Evolutionary conservation across 2,329 filamentous ascomycete species (phyloP).

Genomic region (Penicillium capsulatum): DNA sequence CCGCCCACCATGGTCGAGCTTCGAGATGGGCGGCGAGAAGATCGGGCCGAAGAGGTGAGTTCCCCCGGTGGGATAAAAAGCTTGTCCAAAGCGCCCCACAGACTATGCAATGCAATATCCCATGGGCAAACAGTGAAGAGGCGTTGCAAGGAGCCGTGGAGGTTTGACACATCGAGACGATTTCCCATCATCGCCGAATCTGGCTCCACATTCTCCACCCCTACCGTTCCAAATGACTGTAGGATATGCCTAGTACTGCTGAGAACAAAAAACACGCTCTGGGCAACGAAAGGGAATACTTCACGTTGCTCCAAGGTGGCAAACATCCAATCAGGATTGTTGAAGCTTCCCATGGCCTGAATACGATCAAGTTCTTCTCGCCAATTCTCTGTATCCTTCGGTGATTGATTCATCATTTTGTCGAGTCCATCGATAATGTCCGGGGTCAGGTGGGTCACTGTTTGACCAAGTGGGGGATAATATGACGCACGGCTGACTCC

Average conservation of each 20-base stretch:
- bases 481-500: slow-evolving; percentile 11
- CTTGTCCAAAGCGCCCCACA: slow-evolving; percentile 40
- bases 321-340: slow-evolving; percentile 37
- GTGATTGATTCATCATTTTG: slow-evolving; percentile 34
- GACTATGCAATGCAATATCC: slow-evolving; percentile 40
- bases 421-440: slow-evolving; percentile 38
- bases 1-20: slow-evolving; percentile 24
- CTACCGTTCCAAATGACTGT: slow-evolving; percentile 35
- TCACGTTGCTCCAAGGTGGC: slow-evolving; percentile 37
- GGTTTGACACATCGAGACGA: slow-evolving; percentile 27
- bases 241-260: slow-evolving; percentile 40
- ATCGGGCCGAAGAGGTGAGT: slow-evolving; percentile 28
- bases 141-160: slow-evolving; percentile 34
- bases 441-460: slow-evolving; percentile 33
- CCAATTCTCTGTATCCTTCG: slow-evolving; percentile 39
- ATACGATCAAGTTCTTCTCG: slow-evolving; percentile 37
- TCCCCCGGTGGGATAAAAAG: slow-evolving; percentile 40
- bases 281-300: slow-evolving; percentile 41
- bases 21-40: slow-evolving; percentile 30
- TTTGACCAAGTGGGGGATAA: slow-evolving; percentile 24
- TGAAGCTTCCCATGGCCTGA: slow-evolving; percentile 34
- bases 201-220: background rate
- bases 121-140: slow-evolving; percentile 38
- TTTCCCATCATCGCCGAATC: background rate
- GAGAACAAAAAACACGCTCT: slow-evolving; percentile 45